These are phyloP conservation scores for Rhynchospora tenuis DNA, from an alignment of 176 grass and related monocot species.

Conservation along the genomic window DNA sequence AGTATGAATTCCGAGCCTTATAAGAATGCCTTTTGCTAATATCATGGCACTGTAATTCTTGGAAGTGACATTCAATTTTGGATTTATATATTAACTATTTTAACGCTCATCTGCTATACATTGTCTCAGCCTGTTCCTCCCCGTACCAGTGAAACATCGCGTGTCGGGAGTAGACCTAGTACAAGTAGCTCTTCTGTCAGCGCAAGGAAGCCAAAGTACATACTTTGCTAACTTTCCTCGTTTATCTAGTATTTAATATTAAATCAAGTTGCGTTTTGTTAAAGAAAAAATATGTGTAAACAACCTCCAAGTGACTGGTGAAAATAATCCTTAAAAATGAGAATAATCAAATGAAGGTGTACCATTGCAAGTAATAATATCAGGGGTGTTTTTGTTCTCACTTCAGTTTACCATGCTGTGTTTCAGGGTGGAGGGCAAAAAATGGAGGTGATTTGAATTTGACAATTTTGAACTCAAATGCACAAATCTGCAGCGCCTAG, in stretches of 20 bases:
- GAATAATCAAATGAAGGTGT: neutral
- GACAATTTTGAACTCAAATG: neutral
- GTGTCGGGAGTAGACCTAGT: slow-evolving; percentile 33
- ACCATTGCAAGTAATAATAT: neutral
- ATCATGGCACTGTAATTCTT: neutral
- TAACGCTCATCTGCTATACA: neutral
- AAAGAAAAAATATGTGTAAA: neutral
- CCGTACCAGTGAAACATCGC: slow-evolving; percentile 20
- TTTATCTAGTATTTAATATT: neutral
- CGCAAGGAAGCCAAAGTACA: slow-evolving; percentile 66
- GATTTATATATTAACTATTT: neutral
- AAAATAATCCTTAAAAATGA: slow-evolving; percentile 33
- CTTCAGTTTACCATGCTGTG: neutral
- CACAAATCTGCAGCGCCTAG: neutral
- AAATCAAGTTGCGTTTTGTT: neutral
- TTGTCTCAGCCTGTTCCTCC: slow-evolving; percentile 44
- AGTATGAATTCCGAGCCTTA: neutral
- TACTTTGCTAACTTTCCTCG: neutral
- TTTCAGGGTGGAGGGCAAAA: slow-evolving; percentile 9
- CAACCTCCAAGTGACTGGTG: slow-evolving; percentile 27
- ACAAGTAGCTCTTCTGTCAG: slow-evolving; percentile 22
- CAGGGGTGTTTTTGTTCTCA: neutral
- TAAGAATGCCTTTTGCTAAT: neutral
- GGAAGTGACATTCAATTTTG: neutral
- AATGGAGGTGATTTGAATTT: slow-evolving; percentile 22